These are phyloP conservation scores for Albizia julibrissin DNA, from an alignment of 306 rosid genomes.

Conservation along the genomic window DNA sequence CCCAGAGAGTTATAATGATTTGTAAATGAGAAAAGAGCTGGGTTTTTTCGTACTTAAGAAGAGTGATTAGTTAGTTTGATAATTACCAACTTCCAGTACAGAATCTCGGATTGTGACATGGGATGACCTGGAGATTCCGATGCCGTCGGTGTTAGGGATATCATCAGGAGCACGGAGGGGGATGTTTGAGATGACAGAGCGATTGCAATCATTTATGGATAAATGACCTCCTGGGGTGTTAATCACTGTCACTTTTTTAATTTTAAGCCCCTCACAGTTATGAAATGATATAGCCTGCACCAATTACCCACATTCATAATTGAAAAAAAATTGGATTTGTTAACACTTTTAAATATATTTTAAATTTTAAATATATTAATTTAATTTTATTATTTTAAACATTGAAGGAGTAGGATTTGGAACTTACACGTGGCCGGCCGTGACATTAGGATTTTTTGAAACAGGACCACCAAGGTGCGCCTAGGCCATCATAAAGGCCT, in stretches of 20 bases:
- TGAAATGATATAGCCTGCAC: slow-evolving; percentile 36
- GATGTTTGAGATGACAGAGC: slow-evolving; percentile 7
- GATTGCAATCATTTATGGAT: slow-evolving; percentile 28
- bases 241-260: slow-evolving; percentile 6
- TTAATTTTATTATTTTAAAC: neutral
- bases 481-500: slow-evolving; percentile 52
- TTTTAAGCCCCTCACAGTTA: slow-evolving; percentile 19
- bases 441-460: neutral
- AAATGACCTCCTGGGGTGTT: slow-evolving; percentile 47
- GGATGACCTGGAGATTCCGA: slow-evolving; percentile 39
- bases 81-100: slow-evolving; percentile 41
- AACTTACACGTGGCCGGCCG: slow-evolving; percentile 37
- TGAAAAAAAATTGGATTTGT: neutral
- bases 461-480: slow-evolving; percentile 54
- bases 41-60: neutral
- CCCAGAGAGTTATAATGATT: neutral
- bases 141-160: slow-evolving; percentile 69
- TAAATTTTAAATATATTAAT: neutral
- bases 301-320: neutral
- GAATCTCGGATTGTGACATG: slow-evolving; percentile 30
- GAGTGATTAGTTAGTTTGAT: neutral
- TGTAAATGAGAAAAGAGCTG: neutral
- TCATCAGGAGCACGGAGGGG: slow-evolving; percentile 39
- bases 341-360: neutral
- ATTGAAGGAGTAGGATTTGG: neutral